Evolutionary conservation across 441 rosid genomes (phyloP).

Genomic region (Aleurites moluccanus): DNA sequence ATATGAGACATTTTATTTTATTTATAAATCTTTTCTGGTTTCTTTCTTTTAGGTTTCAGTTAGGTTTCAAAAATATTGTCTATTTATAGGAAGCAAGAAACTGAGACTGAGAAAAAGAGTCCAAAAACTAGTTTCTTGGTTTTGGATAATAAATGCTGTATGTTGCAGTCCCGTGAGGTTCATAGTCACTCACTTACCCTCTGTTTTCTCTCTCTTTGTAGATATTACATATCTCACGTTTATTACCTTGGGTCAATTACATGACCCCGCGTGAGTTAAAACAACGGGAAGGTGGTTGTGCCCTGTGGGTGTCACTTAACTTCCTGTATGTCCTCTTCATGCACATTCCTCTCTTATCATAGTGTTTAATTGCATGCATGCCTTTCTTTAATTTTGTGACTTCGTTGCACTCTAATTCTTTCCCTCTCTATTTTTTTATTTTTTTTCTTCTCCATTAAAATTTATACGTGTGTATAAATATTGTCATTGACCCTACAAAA

Average conservation of each 20-base stretch:
- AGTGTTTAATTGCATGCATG: conserved; percentile 4
- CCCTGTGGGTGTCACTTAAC: conserved; percentile 14
- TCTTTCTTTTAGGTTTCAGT: not conserved
- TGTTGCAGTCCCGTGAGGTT: conserved; percentile 75
- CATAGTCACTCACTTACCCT: conserved; percentile 24
- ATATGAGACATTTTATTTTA: conserved; percentile 73
- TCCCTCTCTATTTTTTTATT: too few species aligned
- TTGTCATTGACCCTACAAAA: not conserved
- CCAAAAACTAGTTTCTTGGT: not conserved
- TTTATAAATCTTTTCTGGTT: not conserved
- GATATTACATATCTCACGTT: conserved; percentile 48
- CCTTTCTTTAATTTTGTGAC: not conserved
- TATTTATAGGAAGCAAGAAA: conserved; percentile 35
- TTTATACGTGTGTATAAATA: not conserved
- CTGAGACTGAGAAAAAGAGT: conserved; percentile 9
- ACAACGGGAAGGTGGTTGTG: not conserved
- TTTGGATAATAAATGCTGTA: conserved; percentile 50
- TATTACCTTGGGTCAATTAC: conserved; percentile 54
- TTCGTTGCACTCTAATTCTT: too few species aligned
- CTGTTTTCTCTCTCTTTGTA: not conserved
- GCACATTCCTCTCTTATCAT: conserved; percentile 21
- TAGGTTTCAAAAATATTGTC: not conserved
- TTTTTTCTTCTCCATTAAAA: not conserved
- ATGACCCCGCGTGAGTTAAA: conserved; percentile 33
- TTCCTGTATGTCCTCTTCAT: conserved; percentile 25